Evolutionary conservation across 306 rosid species (phyloP).

Genomic region (Acacia crassicarpa): DNA sequence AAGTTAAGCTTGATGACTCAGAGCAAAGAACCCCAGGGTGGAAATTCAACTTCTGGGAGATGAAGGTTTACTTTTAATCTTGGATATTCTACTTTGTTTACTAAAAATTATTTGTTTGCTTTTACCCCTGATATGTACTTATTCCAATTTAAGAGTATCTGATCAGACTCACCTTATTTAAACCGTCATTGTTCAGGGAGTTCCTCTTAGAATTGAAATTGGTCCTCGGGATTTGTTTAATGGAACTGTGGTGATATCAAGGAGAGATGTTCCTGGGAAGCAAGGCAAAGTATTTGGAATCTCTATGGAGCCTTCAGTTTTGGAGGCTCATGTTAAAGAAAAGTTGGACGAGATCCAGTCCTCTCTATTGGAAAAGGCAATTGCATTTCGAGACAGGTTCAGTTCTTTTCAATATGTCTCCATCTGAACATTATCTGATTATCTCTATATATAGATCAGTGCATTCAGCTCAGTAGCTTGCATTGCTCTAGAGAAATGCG

Average conservation of each 20-base stretch:
- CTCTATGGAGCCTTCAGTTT: constrained; percentile 78
- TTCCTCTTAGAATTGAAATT: constrained; percentile 92
- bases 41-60: constrained; percentile 99
- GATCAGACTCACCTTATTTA: constrained; percentile 8
- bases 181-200: constrained; percentile 65
- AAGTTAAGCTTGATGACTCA: constrained; percentile 81
- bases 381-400: constrained; percentile 87
- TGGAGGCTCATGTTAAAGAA: constrained; percentile 76
- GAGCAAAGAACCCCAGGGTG: constrained; percentile 97
- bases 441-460: neutral
- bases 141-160: constrained; percentile 6
- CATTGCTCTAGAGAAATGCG: neutral
- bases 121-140: constrained; percentile 13
- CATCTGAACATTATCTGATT: neutral
- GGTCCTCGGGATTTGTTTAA: constrained; percentile 95
- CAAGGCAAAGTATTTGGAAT: constrained; percentile 93
- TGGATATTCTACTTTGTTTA: neutral
- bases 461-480: neutral
- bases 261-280: constrained; percentile 97
- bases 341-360: constrained; percentile 85
- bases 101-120: constrained; percentile 2
- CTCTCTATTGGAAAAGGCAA: constrained; percentile 67
- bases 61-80: constrained; percentile 67
- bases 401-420: constrained; percentile 16
- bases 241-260: constrained; percentile 79